A percentile compares a stretch with the other conserved stretches of the same genome.
These are phyloP conservation scores for Colletotrichum sp. DNA, from an alignment of 2,329 filamentous ascomycete genomes.

Conservation along the genomic window DNA sequence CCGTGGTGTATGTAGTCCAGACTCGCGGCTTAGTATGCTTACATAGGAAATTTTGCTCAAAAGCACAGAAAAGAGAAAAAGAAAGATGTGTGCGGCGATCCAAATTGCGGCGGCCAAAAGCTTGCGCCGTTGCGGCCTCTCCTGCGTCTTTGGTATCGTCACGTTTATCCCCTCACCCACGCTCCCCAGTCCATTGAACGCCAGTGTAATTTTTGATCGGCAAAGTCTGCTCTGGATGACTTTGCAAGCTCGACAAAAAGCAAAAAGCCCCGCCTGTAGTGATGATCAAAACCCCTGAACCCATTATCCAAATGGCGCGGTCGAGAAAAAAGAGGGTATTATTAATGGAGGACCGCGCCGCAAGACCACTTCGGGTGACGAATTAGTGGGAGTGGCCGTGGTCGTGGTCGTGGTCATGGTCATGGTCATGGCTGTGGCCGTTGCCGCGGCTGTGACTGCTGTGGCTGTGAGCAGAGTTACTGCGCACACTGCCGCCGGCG, in stretches of 20 bases:
- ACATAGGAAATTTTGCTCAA: not conserved
- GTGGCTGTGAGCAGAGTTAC: constrained; percentile 31
- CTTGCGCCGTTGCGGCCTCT: not conserved
- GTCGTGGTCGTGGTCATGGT: not conserved
- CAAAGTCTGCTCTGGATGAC: not conserved
- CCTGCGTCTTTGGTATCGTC: not conserved
- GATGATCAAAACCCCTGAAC: not conserved
- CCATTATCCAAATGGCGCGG: not conserved
- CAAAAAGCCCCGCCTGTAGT: not conserved
- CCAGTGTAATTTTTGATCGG: not conserved
- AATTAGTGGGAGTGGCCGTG: constrained; percentile 9
- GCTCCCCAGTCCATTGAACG: constrained; percentile 9
- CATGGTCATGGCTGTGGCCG: not conserved
- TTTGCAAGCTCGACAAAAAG: not conserved
- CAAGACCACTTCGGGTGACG: not conserved
- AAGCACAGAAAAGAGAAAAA: not conserved
- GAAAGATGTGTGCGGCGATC: not conserved
- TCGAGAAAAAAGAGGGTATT: not conserved
- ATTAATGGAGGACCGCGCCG: not conserved
- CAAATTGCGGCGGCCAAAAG: not conserved
- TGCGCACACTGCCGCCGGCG: constrained; percentile 35
- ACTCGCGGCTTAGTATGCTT: not conserved
- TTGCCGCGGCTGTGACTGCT: constrained; percentile 30
- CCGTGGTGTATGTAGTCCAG: not conserved
- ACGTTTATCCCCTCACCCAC: not conserved